A percentile compares a stretch with the other conserved stretches of the same genome.
These are phyloP conservation scores for Termitomyces sp. DNA, from an alignment of 768 basidiomycete genomes.

Conservation along the genomic window DNA sequence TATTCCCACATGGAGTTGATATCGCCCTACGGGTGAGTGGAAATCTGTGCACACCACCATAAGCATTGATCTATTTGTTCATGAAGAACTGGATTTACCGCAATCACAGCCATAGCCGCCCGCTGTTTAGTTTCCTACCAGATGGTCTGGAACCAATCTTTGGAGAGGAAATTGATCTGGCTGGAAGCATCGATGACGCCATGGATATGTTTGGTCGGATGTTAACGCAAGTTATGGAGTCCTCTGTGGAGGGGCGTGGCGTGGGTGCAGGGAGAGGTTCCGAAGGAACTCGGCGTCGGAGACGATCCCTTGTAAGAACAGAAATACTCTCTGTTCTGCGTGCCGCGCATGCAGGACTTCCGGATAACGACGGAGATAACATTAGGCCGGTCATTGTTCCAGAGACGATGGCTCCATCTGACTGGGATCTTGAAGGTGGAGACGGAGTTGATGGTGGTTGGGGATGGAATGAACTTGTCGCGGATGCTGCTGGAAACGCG, in stretches of 20 bases:
- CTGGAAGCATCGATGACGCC: constrained; percentile 12
- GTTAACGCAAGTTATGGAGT: constrained; percentile 11
- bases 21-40: constrained; percentile 47
- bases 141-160: background rate
- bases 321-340: constrained; percentile 16
- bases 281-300: background rate
- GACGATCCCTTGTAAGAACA: constrained; percentile 5
- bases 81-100: background rate
- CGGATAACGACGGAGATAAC: background rate
- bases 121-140: background rate
- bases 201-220: constrained; percentile 14
- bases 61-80: background rate
- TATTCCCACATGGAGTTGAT: constrained; percentile 54
- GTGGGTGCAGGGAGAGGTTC: background rate
- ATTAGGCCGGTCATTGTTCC: constrained; percentile 1
- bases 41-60: background rate
- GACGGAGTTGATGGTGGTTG: constrained; percentile 7
- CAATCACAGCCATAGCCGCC: background rate
- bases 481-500: constrained; percentile 11
- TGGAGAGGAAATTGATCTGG: background rate
- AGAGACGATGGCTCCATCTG: constrained; percentile 2
- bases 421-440: constrained; percentile 13
- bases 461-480: constrained; percentile 15
- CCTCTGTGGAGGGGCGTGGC: background rate
- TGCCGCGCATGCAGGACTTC: background rate